Evolutionary conservation across 2,329 filamentous ascomycete species (phyloP), one percentile per base, ranked within the genome.

Genomic region (Endothia cerciana): DNA sequence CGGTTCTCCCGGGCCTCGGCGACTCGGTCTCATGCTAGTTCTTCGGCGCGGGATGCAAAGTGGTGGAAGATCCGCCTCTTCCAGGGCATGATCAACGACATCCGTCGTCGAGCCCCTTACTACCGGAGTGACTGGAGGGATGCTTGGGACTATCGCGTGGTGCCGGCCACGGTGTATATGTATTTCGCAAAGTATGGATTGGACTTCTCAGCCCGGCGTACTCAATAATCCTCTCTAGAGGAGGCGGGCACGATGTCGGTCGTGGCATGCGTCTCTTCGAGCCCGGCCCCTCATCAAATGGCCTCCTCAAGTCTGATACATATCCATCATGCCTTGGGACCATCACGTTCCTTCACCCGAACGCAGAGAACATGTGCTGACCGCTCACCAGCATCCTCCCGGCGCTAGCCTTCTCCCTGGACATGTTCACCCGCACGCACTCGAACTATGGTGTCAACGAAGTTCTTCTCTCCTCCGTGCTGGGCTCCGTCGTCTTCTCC

Each of bases 371-470:
- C 41, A 11, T 13, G 19, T 15, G 49, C 55, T 60, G 15, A 15
- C 30, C 64, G 22, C 62, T 59, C 61, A 63, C 62, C 73, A 95
- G 92, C 79, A 95, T 97, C 73, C 79, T 97, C 15, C 93, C 93
- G 0, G 93, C 93, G 1, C 79, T 97, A 67, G 93, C 93, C 58
- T 97, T 97, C 79, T 95, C 92, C 1, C 83, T 97, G 62, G 93
- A 97, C 77, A 97, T 97, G 93, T 95, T 96, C 74, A 90, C 89
- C 68, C 94, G 94, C 78, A 97, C 92, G 0, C 82, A 89, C 68
- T 90, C 90, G 77, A 91, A 91, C 71, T 97, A 93, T 73, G 93
- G 93, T 60, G 93, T 97, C 65, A 97, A 97, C 75, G 93, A 97
- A 78, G 93, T 95, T 2, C 82, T 97, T n/a, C 82, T 97, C 45